phyloP scores from a whole-genome alignment of 2,329 filamentous ascomycete genomes.

The Aspergillus texensis region DNA sequence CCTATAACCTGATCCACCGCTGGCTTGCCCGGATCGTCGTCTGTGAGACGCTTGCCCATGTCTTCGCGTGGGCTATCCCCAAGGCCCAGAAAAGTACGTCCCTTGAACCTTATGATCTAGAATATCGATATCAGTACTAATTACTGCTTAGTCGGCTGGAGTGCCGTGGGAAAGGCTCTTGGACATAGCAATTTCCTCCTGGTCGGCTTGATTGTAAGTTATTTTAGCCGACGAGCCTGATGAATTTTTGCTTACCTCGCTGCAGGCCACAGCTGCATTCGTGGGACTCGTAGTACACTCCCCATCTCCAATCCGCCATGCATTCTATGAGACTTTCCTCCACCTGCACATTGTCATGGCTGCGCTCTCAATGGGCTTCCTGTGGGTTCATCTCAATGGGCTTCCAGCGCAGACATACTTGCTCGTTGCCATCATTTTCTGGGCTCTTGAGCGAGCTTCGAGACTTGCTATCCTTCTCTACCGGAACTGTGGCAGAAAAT shows the following conservation, averaged over 20 bases:
- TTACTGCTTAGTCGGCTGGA: conserved; percentile 48
- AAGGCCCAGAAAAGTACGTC: conserved; percentile 51
- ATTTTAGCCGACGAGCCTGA: not conserved
- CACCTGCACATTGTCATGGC: conserved; percentile 80
- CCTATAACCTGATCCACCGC: conserved; percentile 66
- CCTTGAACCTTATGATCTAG: not conserved
- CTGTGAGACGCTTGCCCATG: conserved; percentile 70
- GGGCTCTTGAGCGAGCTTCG: conserved; percentile 69
- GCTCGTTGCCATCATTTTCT: conserved; percentile 72
- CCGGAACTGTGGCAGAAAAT: conserved; percentile 62
- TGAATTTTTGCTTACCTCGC: conserved; percentile 14
- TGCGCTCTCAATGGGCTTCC: conserved; percentile 66
- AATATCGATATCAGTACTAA: conserved; percentile 47
- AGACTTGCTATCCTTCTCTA: conserved; percentile 67
- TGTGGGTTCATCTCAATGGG: conserved; percentile 76
- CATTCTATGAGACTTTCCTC: conserved; percentile 96
- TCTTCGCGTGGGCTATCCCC: conserved; percentile 72
- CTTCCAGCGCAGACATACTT: conserved; percentile 75
- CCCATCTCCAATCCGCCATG: conserved; percentile 80
- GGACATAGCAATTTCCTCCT: conserved; percentile 37
- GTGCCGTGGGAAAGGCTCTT: conserved; percentile 33
- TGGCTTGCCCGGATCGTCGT: conserved; percentile 77
- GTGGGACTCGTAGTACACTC: conserved; percentile 69
- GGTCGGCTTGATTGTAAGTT: conserved; percentile 49
- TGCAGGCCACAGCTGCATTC: conserved; percentile 56